These are phyloP conservation scores for Gynostemma pentaphyllum DNA, from an alignment of 306 rosid species.

Conservation along the genomic window DNA sequence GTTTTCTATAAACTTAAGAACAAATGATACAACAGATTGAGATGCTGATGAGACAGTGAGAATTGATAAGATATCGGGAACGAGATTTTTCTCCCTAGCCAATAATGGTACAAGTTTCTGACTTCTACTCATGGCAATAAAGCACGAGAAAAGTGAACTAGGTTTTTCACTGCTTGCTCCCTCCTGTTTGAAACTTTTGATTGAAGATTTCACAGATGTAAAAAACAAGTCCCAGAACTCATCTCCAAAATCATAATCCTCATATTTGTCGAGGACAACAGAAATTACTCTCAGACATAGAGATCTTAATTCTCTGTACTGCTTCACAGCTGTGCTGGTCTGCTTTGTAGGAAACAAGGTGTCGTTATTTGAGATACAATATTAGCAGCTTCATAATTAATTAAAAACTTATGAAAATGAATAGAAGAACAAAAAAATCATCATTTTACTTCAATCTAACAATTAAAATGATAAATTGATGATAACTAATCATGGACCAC, in stretches of 20 bases:
- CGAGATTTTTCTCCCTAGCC: conserved; percentile 46
- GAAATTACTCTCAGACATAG: conserved; percentile 67
- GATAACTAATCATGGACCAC: too few species aligned
- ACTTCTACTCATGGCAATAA: conserved; percentile 76
- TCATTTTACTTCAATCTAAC: background rate
- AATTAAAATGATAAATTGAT: background rate
- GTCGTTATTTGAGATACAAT: background rate
- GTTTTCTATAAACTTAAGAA: conserved; percentile 72
- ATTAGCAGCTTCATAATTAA: background rate
- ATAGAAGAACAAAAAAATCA: background rate
- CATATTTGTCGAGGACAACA: conserved; percentile 50
- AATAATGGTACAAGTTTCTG: conserved; percentile 47
- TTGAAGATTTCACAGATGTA: conserved; percentile 46
- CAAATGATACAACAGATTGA: conserved; percentile 55
- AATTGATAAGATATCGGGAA: conserved; percentile 76
- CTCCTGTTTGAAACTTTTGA: conserved; percentile 67
- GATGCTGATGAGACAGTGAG: conserved; percentile 50
- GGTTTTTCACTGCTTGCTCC: conserved; percentile 88
- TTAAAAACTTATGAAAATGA: background rate
- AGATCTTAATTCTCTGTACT: conserved; percentile 85
- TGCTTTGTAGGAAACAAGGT: conserved; percentile 20
- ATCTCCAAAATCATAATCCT: conserved; percentile 52
- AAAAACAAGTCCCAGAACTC: conserved; percentile 82
- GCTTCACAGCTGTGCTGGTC: conserved; percentile 38
- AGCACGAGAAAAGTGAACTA: conserved; percentile 83